Percentiles rank a stretch among this genome's conserved stretches.
Conservation (phyloP, 2,329 filamentous ascomycete species). For the Tolypocladium guangdongense region DNA sequence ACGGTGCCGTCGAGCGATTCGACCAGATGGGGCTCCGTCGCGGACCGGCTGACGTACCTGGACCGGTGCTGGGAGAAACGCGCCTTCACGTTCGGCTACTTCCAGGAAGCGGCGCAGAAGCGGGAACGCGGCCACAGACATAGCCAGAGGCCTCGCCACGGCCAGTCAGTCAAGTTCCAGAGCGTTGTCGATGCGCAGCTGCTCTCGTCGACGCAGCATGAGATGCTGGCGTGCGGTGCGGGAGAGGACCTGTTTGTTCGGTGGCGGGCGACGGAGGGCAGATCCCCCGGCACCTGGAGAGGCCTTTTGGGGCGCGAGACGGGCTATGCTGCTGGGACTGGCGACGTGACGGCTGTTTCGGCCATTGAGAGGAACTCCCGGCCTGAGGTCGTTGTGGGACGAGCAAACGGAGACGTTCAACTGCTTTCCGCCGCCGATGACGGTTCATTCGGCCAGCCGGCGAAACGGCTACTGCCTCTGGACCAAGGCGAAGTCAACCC, state of each 20-base stretch:
- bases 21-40: slow-evolving; percentile 26
- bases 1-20: slow-evolving; percentile 15
- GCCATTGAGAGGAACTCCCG: slow-evolving; percentile 25
- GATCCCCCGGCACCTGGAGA: slow-evolving; percentile 21
- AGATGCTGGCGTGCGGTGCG: slow-evolving; percentile 38
- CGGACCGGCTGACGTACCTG: slow-evolving; percentile 36
- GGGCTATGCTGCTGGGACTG: slow-evolving; percentile 32
- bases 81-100: slow-evolving; percentile 24
- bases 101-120: slow-evolving; percentile 10
- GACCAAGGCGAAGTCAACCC: slow-evolving; percentile 1
- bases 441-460: slow-evolving; percentile 14
- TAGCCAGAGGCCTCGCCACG: slow-evolving; percentile 12
- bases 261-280: slow-evolving; percentile 18
- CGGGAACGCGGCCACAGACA: slow-evolving; percentile 1
- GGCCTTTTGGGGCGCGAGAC: slow-evolving; percentile 23
- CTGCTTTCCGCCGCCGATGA: slow-evolving; percentile 28
- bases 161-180: slow-evolving; percentile 30
- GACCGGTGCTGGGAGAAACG: slow-evolving; percentile 43
- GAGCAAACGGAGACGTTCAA: slow-evolving; percentile 38
- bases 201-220: slow-evolving; percentile 23
- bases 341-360: slow-evolving; percentile 37
- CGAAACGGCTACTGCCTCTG: slow-evolving; percentile 10
- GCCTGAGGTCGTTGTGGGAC: slow-evolving; percentile 31
- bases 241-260: slow-evolving; percentile 40
- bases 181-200: slow-evolving; percentile 35